Conservation (phyloP, 257 asterid species). For the Lycium ferocissimum region DNA sequence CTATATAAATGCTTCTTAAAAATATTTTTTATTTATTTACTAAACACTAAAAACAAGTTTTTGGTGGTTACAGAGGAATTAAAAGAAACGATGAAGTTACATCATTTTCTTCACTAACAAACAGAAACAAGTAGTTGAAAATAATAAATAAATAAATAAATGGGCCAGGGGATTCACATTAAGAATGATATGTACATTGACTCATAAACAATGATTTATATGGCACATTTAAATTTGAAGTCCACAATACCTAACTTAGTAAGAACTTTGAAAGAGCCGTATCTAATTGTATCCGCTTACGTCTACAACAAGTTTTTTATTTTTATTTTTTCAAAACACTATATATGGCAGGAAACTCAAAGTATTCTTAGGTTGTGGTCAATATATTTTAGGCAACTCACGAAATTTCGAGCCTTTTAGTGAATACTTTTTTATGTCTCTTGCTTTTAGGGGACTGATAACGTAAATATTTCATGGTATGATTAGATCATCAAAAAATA, state of each 20-base stretch:
- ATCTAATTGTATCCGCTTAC: not conserved
- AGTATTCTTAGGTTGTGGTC: constrained; percentile 17
- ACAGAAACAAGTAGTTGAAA: constrained; percentile 28
- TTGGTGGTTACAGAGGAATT: constrained; percentile 4
- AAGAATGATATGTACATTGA: not conserved
- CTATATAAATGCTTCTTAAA: too few species aligned
- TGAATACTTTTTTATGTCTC: not conserved
- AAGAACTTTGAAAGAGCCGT: not conserved
- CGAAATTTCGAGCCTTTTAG: not conserved
- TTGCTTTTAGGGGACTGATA: not conserved
- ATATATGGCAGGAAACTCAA: not conserved
- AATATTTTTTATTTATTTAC: too few species aligned
- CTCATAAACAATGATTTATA: not conserved
- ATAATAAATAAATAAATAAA: not conserved
- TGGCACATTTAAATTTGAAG: not conserved
- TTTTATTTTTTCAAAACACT: not conserved
- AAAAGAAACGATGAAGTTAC: constrained; percentile 14
- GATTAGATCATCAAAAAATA: not conserved
- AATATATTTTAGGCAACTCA: constrained; percentile 21
- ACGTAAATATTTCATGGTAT: not conserved
- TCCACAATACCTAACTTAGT: constrained; percentile 20
- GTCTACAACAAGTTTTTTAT: constrained; percentile 2
- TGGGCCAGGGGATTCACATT: not conserved
- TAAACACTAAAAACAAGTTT: not conserved
- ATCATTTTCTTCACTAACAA: constrained; percentile 26